Percentiles rank a stretch among this genome's conserved stretches.
Evolutionary conservation across 108 stramenopile genomes (phyloP).

Genomic region (Cyclotella cryptica): DNA sequence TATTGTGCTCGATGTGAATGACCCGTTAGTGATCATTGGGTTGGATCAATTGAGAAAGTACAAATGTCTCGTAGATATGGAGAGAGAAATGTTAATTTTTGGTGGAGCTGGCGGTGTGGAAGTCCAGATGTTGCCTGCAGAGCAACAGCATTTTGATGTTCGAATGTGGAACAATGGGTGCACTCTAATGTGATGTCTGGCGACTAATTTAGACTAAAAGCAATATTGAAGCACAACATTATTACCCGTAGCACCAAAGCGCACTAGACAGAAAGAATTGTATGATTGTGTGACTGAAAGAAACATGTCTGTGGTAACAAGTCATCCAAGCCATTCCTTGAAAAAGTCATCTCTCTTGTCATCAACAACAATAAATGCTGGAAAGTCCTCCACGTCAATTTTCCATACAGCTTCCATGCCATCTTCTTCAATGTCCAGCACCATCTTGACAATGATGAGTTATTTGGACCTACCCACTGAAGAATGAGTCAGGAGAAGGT

Average conservation of each 20-base stretch:
- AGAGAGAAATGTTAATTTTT: slow-evolving; percentile 61
- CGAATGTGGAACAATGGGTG: slow-evolving; percentile 37
- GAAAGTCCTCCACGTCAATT: slow-evolving; percentile 96
- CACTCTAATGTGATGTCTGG: slow-evolving; percentile 32
- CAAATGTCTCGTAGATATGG: slow-evolving; percentile 76
- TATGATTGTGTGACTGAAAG: too few relatives aligned
- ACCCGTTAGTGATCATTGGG: slow-evolving; percentile 69
- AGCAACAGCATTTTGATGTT: slow-evolving; percentile 37
- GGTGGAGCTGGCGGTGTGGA: slow-evolving; percentile 71
- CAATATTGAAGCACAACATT: background rate
- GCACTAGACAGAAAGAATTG: background rate
- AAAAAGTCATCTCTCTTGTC: slow-evolving; percentile 98
- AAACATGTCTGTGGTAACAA: background rate
- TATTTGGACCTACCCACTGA: too few relatives aligned
- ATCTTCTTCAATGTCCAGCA: slow-evolving; percentile 96
- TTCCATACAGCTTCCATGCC: slow-evolving; percentile 99
- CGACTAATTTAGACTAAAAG: too few relatives aligned
- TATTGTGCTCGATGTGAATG: slow-evolving; percentile 62
- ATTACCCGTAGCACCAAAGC: background rate
- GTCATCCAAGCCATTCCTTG: slow-evolving; percentile 91
- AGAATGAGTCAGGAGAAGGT: too few relatives aligned
- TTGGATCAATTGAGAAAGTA: slow-evolving; percentile 81
- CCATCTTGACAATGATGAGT: too few relatives aligned
- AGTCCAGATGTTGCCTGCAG: slow-evolving; percentile 62
- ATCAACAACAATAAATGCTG: slow-evolving; percentile 97